Conservation (phyloP, 768 basidiomycete species). For the Mycena galopus region DNA sequence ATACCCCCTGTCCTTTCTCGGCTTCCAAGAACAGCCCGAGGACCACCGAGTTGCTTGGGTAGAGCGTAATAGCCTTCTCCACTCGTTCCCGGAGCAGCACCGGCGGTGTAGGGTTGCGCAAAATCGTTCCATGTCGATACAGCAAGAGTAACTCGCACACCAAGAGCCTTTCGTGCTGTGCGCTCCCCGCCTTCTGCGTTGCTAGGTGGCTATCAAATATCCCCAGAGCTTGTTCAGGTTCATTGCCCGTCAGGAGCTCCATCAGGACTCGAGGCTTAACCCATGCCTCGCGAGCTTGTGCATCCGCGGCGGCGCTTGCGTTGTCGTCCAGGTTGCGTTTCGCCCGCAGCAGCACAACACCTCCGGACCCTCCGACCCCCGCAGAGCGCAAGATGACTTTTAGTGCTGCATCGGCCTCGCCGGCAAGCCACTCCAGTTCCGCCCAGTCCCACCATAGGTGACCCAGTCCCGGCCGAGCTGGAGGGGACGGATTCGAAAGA, state of each 20-base stretch:
- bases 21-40: conserved; percentile 82
- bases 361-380: conserved; percentile 63
- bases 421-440: conserved; percentile 84
- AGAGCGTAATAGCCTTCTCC: conserved; percentile 65
- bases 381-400: conserved; percentile 68
- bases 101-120: conserved; percentile 72
- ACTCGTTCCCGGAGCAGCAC: conserved; percentile 69
- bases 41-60: conserved; percentile 79
- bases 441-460: conserved; percentile 88
- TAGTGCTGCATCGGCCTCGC: conserved; percentile 62
- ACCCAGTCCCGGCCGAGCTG: conserved; percentile 52
- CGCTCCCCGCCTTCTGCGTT: conserved; percentile 39
- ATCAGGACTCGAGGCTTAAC: conserved; percentile 73
- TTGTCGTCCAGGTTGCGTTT: conserved; percentile 74
- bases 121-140: conserved; percentile 66
- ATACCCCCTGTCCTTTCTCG: conserved; percentile 82
- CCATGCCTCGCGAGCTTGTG: conserved; percentile 73
- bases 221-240: conserved; percentile 53
- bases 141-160: conserved; percentile 70
- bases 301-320: conserved; percentile 52
- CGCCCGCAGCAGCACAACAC: conserved; percentile 70
- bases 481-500: conserved; percentile 58
- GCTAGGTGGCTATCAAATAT: conserved; percentile 56
- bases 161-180: conserved; percentile 66
- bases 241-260: conserved; percentile 67